A percentile compares a stretch with the other conserved stretches of the same genome.
These are phyloP conservation scores for Fusarium clavum DNA, from an alignment of 2,329 filamentous ascomycete species.

Conservation along the genomic window DNA sequence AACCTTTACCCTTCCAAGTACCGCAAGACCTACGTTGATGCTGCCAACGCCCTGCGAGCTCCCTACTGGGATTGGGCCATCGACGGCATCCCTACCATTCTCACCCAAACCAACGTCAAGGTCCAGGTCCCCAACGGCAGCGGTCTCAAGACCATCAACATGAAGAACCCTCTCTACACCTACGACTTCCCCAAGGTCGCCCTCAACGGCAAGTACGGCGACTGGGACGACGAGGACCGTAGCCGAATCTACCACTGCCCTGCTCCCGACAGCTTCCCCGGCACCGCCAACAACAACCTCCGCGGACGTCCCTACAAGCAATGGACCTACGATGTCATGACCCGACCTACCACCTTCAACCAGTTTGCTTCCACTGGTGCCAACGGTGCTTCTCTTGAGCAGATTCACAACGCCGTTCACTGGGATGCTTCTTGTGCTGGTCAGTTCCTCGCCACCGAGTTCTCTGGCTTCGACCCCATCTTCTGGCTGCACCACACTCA, in stretches of 20 bases:
- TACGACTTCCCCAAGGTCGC: slow-evolving; percentile 61
- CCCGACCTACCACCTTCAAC: slow-evolving; percentile 51
- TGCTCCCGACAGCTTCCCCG: slow-evolving; percentile 53
- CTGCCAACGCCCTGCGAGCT: slow-evolving; percentile 60
- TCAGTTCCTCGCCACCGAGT: slow-evolving; percentile 55
- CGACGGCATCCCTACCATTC: slow-evolving; percentile 57
- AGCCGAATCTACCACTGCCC: slow-evolving; percentile 57
- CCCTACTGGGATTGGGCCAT: slow-evolving; percentile 69
- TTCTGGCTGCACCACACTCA: slow-evolving; percentile 67
- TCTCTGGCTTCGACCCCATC: slow-evolving; percentile 59
- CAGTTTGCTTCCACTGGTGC: slow-evolving; percentile 52
- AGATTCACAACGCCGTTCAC: slow-evolving; percentile 58
- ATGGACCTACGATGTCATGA: slow-evolving; percentile 57
- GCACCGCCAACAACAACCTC: slow-evolving; percentile 53
- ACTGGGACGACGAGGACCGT: slow-evolving; percentile 46
- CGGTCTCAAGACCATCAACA: slow-evolving; percentile 45
- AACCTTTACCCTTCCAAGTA: slow-evolving; percentile 54
- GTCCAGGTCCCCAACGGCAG: slow-evolving; percentile 57
- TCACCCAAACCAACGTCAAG: slow-evolving; percentile 49
- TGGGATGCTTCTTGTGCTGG: slow-evolving; percentile 56
- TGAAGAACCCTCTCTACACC: slow-evolving; percentile 65
- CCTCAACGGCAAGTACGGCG: slow-evolving; percentile 54
- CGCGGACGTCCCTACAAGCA: slow-evolving; percentile 51
- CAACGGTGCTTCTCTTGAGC: slow-evolving; percentile 56
- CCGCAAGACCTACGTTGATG: slow-evolving; percentile 54